Conservation (phyloP, 139 green algal species). For the Deuterostichococcus epilithicus region DNA sequence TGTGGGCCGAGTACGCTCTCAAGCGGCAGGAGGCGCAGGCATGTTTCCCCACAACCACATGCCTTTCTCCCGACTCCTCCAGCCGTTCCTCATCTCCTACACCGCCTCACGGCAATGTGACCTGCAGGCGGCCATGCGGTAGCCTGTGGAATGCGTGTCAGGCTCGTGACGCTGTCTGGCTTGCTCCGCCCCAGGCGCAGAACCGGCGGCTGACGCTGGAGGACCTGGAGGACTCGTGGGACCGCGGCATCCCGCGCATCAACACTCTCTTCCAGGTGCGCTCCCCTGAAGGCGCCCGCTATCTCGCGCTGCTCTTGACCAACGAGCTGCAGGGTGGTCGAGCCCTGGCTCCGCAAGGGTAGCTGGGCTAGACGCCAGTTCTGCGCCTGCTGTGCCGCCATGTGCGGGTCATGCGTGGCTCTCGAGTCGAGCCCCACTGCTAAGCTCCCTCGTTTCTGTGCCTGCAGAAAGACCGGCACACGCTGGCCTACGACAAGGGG, state of each 20-base stretch:
- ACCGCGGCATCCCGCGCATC: constrained; percentile 98
- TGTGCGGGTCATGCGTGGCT: too few relatives aligned
- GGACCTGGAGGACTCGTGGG: constrained; percentile 96
- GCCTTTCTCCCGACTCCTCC: constrained; percentile 50
- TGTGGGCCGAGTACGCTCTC: constrained; percentile 99
- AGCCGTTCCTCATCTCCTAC: too few relatives aligned
- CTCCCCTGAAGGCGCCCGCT: background rate
- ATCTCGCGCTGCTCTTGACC: too few relatives aligned
- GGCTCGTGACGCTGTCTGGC: background rate
- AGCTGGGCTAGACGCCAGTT: too few relatives aligned
- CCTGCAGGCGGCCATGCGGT: background rate
- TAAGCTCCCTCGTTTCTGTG: background rate
- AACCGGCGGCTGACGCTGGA: constrained; percentile 82
- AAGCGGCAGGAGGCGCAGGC: constrained; percentile 87
- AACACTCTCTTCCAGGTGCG: constrained; percentile 96
- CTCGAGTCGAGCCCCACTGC: too few relatives aligned
- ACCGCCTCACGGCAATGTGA: too few relatives aligned
- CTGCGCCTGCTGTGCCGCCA: too few relatives aligned
- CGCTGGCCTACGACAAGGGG: constrained; percentile 97
- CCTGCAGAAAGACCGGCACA: constrained; percentile 90
- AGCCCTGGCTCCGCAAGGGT: too few relatives aligned
- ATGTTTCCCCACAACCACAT: background rate
- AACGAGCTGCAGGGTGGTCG: too few relatives aligned
- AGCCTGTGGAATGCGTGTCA: too few relatives aligned
- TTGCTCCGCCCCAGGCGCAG: constrained; percentile 14